Conservation (phyloP, 1,284 basidiomycete genomes). For the Anthracocystis panici-leucophaei region DNA sequence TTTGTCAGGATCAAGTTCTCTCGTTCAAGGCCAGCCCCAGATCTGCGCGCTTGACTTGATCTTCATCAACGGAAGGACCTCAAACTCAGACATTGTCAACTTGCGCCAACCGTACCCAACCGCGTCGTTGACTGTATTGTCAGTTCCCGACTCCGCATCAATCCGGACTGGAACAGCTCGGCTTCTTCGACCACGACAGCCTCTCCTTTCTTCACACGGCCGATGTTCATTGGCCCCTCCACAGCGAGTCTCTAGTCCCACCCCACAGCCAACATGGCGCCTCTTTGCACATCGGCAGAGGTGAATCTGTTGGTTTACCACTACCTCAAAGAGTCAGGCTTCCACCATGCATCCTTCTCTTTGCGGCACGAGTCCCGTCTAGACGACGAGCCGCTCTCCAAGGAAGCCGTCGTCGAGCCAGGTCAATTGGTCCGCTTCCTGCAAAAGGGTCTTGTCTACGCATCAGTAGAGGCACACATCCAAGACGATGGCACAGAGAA, state of each 20-base stretch:
- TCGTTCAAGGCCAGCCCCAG: not conserved
- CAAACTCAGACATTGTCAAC: not conserved
- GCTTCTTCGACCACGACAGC: not conserved
- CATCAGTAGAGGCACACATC: slow-evolving; percentile 64
- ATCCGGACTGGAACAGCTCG: not conserved
- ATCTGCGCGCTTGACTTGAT: not conserved
- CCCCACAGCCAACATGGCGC: slow-evolving; percentile 38
- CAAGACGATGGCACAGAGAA: slow-evolving; percentile 61
- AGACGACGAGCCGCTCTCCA: slow-evolving; percentile 64
- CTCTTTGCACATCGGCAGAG: slow-evolving; percentile 64
- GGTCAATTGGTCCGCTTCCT: slow-evolving; percentile 63
- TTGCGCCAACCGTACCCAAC: not conserved
- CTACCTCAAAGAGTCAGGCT: slow-evolving; percentile 68
- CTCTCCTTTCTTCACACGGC: not conserved
- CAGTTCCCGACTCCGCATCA: not conserved
- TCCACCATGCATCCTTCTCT: slow-evolving; percentile 63
- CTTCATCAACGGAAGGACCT: not conserved
- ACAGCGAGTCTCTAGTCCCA: not conserved
- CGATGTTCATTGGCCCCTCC: slow-evolving; percentile 4
- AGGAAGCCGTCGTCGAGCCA: slow-evolving; percentile 65
- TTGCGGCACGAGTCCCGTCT: slow-evolving; percentile 66
- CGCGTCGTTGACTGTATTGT: not conserved
- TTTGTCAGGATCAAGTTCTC: not conserved
- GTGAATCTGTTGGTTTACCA: slow-evolving; percentile 69
- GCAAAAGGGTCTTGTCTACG: slow-evolving; percentile 67